A percentile compares a stretch with the other conserved stretches of the same genome.
Evolutionary conservation across 2,329 filamentous ascomycete species (phyloP).

Genomic region (Immersiporthe knoxdaviesiana): DNA sequence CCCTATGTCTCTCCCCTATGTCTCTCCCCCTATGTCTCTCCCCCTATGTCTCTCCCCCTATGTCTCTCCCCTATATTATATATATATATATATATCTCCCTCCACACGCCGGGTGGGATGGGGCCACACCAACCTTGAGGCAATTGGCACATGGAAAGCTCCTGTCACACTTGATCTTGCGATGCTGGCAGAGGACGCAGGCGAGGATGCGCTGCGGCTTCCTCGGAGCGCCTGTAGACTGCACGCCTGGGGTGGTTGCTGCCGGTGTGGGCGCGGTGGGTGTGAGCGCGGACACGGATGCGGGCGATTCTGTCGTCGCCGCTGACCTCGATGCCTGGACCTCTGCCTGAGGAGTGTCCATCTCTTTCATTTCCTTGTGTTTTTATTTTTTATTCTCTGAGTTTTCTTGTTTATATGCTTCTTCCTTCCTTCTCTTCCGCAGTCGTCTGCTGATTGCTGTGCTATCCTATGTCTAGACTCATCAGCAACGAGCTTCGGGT

Average conservation of each 20-base stretch:
- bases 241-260: conserved; percentile 7
- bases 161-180: conserved; percentile 66
- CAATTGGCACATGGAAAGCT: conserved; percentile 64
- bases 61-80: no score
- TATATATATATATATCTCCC: no score
- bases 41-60: no score
- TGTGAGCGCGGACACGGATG: conserved; percentile 14
- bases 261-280: conserved; percentile 9
- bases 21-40: no score
- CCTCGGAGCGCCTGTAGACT: conserved; percentile 13
- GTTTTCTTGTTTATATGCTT: neutral
- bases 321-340: conserved; percentile 6
- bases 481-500: neutral
- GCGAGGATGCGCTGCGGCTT: conserved; percentile 54
- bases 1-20: no score
- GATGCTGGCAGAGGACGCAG: conserved; percentile 62
- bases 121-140: conserved; percentile 53
- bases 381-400: neutral
- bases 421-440: neutral
- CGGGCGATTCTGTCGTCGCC: conserved; percentile 12
- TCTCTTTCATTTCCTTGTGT: neutral
- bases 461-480: neutral
- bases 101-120: neutral
- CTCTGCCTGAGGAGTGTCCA: conserved; percentile 16
- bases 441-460: neutral